These are phyloP conservation scores for Pyrenochaeta sp. DNA, from an alignment of 2,329 filamentous ascomycete species.

Conservation along the genomic window DNA sequence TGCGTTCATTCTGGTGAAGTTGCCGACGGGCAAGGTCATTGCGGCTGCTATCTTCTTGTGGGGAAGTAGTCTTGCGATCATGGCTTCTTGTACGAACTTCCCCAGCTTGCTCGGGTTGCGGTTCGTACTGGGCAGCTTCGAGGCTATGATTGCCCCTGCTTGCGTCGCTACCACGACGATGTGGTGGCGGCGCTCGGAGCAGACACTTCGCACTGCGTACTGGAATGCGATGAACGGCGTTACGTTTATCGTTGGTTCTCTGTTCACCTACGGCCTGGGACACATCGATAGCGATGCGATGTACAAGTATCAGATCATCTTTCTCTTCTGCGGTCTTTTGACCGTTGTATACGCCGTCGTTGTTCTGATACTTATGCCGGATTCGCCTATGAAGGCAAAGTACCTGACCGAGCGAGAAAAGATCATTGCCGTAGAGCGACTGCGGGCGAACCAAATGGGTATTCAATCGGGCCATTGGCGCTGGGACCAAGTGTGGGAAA, in stretches of 20 bases:
- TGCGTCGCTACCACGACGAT: conserved; percentile 67
- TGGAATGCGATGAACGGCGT: conserved; percentile 71
- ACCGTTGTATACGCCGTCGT: conserved; percentile 55
- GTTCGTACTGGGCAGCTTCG: conserved; percentile 54
- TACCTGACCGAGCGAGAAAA: conserved; percentile 28
- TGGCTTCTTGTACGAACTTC: conserved; percentile 59
- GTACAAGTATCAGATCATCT: conserved; percentile 56
- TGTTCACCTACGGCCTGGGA: conserved; percentile 66
- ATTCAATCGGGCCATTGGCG: conserved; percentile 78
- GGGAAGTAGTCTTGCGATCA: conserved; percentile 63
- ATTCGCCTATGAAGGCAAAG: conserved; percentile 52
- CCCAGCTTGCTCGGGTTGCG: conserved; percentile 46
- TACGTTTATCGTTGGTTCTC: conserved; percentile 63
- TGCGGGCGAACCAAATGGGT: conserved; percentile 52
- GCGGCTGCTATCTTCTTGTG: conserved; percentile 59
- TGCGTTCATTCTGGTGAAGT: conserved; percentile 64
- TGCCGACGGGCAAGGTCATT: conserved; percentile 67
- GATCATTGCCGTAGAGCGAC: conserved; percentile 28
- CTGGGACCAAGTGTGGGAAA: conserved; percentile 65
- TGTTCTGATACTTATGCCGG: conserved; percentile 54
- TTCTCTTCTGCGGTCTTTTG: conserved; percentile 56
- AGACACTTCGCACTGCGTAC: conserved; percentile 62
- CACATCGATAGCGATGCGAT: conserved; percentile 58
- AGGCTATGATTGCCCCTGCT: conserved; percentile 53
- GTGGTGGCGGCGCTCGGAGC: conserved; percentile 68